Conservation (phyloP, 148 eudicot genomes). For the Cornus controversa region DNA sequence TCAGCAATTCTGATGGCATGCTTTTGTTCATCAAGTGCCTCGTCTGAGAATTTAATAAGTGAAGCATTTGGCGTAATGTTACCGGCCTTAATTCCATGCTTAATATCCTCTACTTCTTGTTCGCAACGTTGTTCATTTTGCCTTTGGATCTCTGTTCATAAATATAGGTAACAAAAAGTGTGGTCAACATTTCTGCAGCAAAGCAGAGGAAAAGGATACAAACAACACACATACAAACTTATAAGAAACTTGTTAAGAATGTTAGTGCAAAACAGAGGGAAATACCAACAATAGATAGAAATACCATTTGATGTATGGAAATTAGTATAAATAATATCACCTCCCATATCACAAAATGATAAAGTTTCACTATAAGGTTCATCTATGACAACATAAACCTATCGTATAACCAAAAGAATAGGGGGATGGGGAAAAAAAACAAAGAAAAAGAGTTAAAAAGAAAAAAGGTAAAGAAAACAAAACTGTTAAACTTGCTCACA, state of each 20-base stretch:
- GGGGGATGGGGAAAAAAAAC: too few species aligned
- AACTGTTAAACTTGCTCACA: too few species aligned
- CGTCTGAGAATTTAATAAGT: slow-evolving; percentile 71
- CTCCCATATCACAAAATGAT: neutral
- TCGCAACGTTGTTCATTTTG: slow-evolving; percentile 77
- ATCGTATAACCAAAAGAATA: neutral
- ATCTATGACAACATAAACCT: neutral
- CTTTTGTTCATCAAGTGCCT: slow-evolving; percentile 90
- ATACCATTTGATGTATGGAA: neutral
- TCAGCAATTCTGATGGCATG: slow-evolving; percentile 96
- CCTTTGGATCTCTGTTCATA: slow-evolving; percentile 50
- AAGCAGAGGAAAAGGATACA: neutral
- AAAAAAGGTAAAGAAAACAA: neutral
- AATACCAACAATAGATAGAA: neutral
- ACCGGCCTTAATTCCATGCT: slow-evolving; percentile 57
- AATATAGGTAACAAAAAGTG: slow-evolving; percentile 10
- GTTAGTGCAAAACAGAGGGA: neutral
- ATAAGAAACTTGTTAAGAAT: neutral
- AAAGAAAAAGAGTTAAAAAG: too few species aligned
- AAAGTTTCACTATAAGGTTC: neutral
- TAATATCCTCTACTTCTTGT: slow-evolving; percentile 78
- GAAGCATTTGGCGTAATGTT: slow-evolving; percentile 59
- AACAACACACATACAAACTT: neutral
- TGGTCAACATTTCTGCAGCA: neutral
- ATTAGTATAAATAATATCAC: too few species aligned